Base-by-base conservation (phyloP, 257 asterid genomes). In the Linderniella brevidens region DNA sequence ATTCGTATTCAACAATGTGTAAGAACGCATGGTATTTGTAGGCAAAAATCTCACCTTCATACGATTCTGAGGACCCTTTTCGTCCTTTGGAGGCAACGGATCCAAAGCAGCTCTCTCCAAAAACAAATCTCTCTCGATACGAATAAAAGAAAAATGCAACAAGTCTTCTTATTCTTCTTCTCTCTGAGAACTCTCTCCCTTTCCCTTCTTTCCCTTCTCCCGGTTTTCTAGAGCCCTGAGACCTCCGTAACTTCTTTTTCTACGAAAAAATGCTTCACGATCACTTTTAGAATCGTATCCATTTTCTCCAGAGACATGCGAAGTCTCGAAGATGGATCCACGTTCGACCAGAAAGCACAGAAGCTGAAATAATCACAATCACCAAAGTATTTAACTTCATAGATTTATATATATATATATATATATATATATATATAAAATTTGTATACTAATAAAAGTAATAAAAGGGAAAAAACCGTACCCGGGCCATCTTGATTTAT, bases 211-310 rank as follows among this genome's bases (percentile, higher is more conserved):
- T 15, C 72, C 87, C 73, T 63, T 76, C 53, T 57, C 74, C 59
- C 65, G 84, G 67, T 78, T 81, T 54, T 76, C 82, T 54, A 87
- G 77, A 57, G 93, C 92, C 82, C 77, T 80, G 53, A 83, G 68
- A 37, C 97, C 97, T 77, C 93, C 77, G 62, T 73, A 60, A 83
- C 95, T 74, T 87, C 97, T 65, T 87, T 87, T 68, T 83, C 97
- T 52, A 87, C 68, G 63, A 87, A 87, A 62, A 87, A 87, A 56
- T 73, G 77, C 58, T 83, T 80, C 61, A 80, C 95, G 20, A 87
- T 68, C 25, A 73, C 80, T 71, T 73, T 87, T 44, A 87, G 65
- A 50, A 87, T 75, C 11, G 82, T 64, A 74, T 76, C 88, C 32
- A 25, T 17, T 46, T 46, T 85, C 72, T 90, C 96, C 52, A 61